Conservation (phyloP, 148 eudicot species). For the Drosera capensis region DNA sequence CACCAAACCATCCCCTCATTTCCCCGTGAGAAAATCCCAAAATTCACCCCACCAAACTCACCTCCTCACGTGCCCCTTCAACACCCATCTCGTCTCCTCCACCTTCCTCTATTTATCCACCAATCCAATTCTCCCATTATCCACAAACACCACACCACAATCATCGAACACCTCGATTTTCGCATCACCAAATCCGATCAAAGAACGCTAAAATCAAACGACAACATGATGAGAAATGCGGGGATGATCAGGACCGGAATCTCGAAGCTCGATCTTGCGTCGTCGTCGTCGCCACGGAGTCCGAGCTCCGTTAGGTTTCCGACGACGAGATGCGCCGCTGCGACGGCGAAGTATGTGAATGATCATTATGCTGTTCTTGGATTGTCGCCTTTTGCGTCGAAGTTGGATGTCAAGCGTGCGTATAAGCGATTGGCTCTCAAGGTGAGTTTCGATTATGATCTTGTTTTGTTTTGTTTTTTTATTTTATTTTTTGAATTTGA, state of each 20-base stretch:
- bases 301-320: conserved; percentile 13
- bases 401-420: conserved; percentile 24
- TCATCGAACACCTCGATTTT: too few species aligned
- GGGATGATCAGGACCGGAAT: conserved; percentile 21
- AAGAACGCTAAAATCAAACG: too few species aligned
- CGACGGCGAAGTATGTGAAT: conserved; percentile 11
- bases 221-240: conserved; percentile 27
- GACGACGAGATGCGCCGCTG: too few species aligned
- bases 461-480: neutral
- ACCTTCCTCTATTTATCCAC: too few species aligned
- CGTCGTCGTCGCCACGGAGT: conserved; percentile 1
- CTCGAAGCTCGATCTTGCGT: conserved; percentile 6
- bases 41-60: too few species aligned
- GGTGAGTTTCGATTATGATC: conserved; percentile 6
- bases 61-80: too few species aligned
- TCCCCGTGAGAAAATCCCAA: too few species aligned
- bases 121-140: too few species aligned
- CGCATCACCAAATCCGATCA: too few species aligned
- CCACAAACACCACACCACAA: too few species aligned
- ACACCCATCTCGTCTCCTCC: too few species aligned
- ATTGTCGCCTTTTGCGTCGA: conserved; percentile 26
- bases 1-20: too few species aligned
- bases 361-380: conserved; percentile 30
- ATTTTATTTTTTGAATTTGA: neutral
- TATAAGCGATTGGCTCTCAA: conserved; percentile 28